Conservation (phyloP, 768 basidiomycete genomes). For the Asterophora parasitica region DNA sequence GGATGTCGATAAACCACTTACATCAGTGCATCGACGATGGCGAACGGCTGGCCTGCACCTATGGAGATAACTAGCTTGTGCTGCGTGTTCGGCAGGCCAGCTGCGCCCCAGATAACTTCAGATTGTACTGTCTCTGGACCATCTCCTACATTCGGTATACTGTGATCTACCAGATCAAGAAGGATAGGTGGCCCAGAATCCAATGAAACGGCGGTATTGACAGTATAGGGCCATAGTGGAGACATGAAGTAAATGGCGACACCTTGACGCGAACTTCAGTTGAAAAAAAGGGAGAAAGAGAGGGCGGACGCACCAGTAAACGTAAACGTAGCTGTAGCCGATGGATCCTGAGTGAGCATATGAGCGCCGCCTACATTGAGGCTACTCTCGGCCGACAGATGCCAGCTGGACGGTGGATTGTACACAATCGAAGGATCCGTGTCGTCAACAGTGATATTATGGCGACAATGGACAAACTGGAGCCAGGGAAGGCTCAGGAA, state of each 20-base stretch:
- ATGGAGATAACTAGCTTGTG: slow-evolving; percentile 36
- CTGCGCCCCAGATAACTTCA: slow-evolving; percentile 33
- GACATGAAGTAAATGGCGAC: slow-evolving; percentile 39
- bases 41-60: slow-evolving; percentile 30
- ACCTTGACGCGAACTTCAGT: slow-evolving; percentile 22
- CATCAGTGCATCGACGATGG: slow-evolving; percentile 37
- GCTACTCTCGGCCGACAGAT: slow-evolving; percentile 21
- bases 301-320: slow-evolving; percentile 32
- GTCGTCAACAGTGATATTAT: slow-evolving; percentile 32
- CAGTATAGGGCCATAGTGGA: slow-evolving; percentile 42
- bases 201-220: slow-evolving; percentile 35
- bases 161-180: slow-evolving; percentile 37
- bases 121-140: slow-evolving; percentile 36
- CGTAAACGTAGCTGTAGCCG: slow-evolving; percentile 34
- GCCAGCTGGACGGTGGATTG: slow-evolving; percentile 28
- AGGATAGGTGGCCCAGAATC: slow-evolving; percentile 29
- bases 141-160: slow-evolving; percentile 21
- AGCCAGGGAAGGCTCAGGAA: slow-evolving; percentile 11
- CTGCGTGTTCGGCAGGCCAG: slow-evolving; percentile 25
- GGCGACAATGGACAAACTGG: slow-evolving; percentile 15
- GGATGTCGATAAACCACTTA: slow-evolving; percentile 16
- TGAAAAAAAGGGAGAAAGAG: not conserved
- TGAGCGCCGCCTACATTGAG: slow-evolving; percentile 31
- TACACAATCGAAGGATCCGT: slow-evolving; percentile 27
- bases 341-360: slow-evolving; percentile 19